These are phyloP conservation scores for Lactarius hengduanensis DNA, from an alignment of 768 basidiomycete species.

Conservation along the genomic window DNA sequence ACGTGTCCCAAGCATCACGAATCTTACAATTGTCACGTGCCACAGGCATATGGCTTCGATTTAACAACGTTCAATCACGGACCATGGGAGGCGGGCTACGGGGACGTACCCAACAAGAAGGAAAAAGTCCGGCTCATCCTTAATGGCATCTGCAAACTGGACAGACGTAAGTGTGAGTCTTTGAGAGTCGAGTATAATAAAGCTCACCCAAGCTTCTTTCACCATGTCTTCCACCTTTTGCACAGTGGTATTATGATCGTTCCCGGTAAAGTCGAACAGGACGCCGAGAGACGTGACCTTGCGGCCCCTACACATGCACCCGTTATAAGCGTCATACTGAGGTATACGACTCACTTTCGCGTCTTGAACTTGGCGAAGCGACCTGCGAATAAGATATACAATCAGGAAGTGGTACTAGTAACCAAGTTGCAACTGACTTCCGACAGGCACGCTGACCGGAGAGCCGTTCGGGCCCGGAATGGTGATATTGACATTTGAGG, in stretches of 20 bases:
- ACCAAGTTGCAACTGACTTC: conserved; percentile 36
- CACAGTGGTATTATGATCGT: conserved; percentile 69
- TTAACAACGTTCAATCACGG: neutral
- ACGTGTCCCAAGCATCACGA: neutral
- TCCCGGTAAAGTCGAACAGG: conserved; percentile 72
- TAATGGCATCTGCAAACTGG: conserved; percentile 76
- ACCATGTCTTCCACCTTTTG: conserved; percentile 74
- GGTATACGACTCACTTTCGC: conserved; percentile 48
- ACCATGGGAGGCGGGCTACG: neutral
- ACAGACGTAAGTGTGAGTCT: neutral
- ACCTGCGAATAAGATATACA: conserved; percentile 35
- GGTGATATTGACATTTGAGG: conserved; percentile 87
- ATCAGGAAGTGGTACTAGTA: neutral
- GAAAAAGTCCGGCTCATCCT: conserved; percentile 82
- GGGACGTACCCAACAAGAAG: conserved; percentile 58
- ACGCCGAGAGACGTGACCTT: conserved; percentile 79
- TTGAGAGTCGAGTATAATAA: neutral
- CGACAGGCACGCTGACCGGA: conserved; percentile 43
- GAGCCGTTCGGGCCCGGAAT: conserved; percentile 44
- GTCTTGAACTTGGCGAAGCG: conserved; percentile 75
- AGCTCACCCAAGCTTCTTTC: conserved; percentile 68
- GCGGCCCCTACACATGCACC: conserved; percentile 47
- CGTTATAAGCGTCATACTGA: neutral
- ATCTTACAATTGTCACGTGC: conserved; percentile 60
- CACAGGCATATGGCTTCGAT: conserved; percentile 78